These are phyloP conservation scores for Oryza punctata DNA, from an alignment of 176 grass and related monocot species.

Conservation along the genomic window DNA sequence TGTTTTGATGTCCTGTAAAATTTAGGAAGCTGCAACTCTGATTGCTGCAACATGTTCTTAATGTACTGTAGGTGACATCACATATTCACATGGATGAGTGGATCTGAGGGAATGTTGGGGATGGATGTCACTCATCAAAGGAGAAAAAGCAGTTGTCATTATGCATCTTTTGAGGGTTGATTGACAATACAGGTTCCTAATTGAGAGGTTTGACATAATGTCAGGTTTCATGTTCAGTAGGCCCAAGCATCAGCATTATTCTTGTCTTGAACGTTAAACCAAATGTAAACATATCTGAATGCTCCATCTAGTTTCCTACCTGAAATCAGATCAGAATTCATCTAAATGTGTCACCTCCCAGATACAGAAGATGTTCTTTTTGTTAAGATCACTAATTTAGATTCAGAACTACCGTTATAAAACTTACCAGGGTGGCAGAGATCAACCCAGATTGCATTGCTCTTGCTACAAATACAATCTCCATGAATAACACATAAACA, in stretches of 20 bases:
- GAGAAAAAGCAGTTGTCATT: background rate
- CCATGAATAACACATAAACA: background rate
- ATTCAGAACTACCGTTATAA: background rate
- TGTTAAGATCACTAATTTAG: background rate
- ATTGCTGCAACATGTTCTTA: background rate
- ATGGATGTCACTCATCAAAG: background rate
- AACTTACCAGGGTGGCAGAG: background rate
- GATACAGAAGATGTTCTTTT: background rate
- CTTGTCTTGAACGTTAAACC: background rate
- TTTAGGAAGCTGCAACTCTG: background rate
- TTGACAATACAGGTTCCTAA: background rate
- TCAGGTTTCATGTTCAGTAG: background rate
- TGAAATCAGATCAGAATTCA: background rate
- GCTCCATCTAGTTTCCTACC: background rate
- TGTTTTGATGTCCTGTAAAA: background rate
- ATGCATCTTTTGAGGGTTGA: background rate
- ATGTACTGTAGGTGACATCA: background rate
- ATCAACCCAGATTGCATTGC: background rate
- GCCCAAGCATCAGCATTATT: background rate
- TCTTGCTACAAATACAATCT: constrained; percentile 17
- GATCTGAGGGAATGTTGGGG: background rate
- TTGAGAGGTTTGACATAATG: background rate
- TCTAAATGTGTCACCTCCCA: background rate
- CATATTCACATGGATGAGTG: background rate
- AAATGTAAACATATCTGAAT: background rate